Percentiles rank a stretch among this genome's conserved stretches.
Evolutionary conservation across 2,329 filamentous ascomycete genomes (phyloP).

Genomic region (Diaporthe sp.): DNA sequence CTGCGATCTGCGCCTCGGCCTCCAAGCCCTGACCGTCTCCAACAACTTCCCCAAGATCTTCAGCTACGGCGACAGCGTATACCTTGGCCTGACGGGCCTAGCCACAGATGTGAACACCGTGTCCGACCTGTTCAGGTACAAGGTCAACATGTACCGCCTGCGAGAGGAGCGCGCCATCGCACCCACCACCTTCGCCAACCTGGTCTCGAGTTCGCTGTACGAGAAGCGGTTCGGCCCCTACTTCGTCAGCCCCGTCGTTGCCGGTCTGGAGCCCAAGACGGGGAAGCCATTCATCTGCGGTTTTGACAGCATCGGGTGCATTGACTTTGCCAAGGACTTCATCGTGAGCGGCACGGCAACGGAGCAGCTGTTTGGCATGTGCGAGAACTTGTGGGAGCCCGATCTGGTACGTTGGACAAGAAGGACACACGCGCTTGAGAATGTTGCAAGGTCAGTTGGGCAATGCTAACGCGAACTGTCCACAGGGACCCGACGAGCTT

Average conservation of each 20-base stretch:
- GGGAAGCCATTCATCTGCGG: conserved; percentile 98
- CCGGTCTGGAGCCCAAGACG: conserved; percentile 93
- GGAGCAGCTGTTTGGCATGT: conserved; percentile 98
- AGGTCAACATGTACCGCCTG: conserved; percentile 99
- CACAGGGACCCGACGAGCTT: conserved; percentile 89
- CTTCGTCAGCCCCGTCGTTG: conserved; percentile 95
- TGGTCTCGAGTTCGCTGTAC: conserved; percentile 92
- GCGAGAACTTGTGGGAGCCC: conserved; percentile 97
- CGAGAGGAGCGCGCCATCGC: conserved; percentile 98
- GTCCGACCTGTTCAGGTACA: conserved; percentile 98
- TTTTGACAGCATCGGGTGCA: conserved; percentile 99
- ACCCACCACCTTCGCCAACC: conserved; percentile 94
- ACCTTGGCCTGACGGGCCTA: conserved; percentile 94
- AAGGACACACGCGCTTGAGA: background rate
- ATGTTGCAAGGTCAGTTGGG: too few species aligned
- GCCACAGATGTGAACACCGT: conserved; percentile 97
- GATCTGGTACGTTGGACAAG: conserved; percentile 78
- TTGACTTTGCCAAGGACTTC: conserved; percentile 99
- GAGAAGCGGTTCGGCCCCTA: conserved; percentile 96
- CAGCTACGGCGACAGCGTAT: conserved; percentile 89
- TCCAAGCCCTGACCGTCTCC: conserved; percentile 96
- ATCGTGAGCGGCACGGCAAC: conserved; percentile 97
- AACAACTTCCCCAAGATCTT: conserved; percentile 99
- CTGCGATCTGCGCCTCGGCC: conserved; percentile 96
- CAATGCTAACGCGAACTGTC: background rate